Evolutionary conservation across 768 basidiomycete species (phyloP).

Genomic region (Termitomyces sp.): DNA sequence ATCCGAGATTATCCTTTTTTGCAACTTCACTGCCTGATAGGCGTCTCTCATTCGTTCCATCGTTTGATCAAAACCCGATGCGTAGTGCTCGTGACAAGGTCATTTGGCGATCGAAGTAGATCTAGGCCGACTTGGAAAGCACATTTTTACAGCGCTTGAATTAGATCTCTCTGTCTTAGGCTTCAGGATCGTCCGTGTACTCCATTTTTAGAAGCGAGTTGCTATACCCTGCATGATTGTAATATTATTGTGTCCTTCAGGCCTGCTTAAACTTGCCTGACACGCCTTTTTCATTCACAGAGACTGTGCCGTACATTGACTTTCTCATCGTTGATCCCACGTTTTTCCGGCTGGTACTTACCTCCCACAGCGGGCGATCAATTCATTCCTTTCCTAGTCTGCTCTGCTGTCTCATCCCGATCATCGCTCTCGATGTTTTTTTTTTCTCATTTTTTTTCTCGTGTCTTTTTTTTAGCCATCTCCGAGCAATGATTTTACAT

Average conservation of each 20-base stretch:
- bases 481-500: slow-evolving; percentile 23
- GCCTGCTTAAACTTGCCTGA: not conserved
- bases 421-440: slow-evolving; percentile 2
- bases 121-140: not conserved
- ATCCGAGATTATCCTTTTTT: slow-evolving; percentile 7
- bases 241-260: not conserved
- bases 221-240: not conserved
- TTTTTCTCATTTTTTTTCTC: not conserved
- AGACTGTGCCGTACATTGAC: not conserved
- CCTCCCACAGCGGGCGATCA: not conserved
- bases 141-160: not conserved
- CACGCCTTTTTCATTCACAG: not conserved
- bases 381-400: not conserved
- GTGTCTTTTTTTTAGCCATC: slow-evolving; percentile 19
- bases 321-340: not conserved
- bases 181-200: not conserved
- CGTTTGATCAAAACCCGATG: not conserved
- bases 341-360: slow-evolving; percentile 4
- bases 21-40: not conserved
- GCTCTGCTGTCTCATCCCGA: slow-evolving; percentile 1
- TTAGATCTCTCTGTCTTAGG: not conserved
- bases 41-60: not conserved
- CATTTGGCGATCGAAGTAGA: not conserved
- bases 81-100: not conserved
- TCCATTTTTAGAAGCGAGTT: not conserved